Evolutionary conservation across 352 stramenopile genomes (phyloP), one percentile per base, ranked within the genome.

Genomic region (Phytophthora kernoviae): DNA sequence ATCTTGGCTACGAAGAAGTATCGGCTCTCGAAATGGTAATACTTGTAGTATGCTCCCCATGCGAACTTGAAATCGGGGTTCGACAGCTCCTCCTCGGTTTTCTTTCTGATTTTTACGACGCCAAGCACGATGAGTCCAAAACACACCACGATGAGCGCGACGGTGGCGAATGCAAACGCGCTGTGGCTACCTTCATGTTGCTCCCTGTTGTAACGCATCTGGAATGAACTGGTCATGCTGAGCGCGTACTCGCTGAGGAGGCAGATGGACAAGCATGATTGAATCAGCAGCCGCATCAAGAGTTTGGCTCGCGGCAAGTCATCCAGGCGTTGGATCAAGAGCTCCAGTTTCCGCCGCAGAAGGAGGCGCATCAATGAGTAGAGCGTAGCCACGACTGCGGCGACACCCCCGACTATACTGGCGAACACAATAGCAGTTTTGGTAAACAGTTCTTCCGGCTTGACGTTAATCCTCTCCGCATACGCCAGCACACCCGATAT

Each of bases 1-100:
- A 91, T 91, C 34, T 91, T 91, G 18, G 80, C 63, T 11, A 90
- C 82, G 59, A 91, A 91, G 37, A 91, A 91, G 51, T 89, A 91
- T 0, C 82, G 79, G 9, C 68, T 57, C 18, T 73, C 20, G 55
- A 82, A 87, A 49, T 78, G 60, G 56, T 89, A 91, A 69, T 90
- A 88, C 72, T 91, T 90, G 74, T 91, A 91, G 70, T 91, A 91
- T 10, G 79, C 79, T n/a, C 9, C 82, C 78, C 78, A 91, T 1
- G 82, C 77, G 34, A 91, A 91, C 70, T 91, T 91, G 68, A 91
- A 90, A 32, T 88, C 78, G 9, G 79, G 73, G 18, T 89, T 74
- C 14, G 59, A 62, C 15, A 90, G 67, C 42, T 90, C 62, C 4
- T 74, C 26, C 54, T 87, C 72, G 5, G 55, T 80, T 63, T 91